Base-by-base conservation (phyloP, 805 yeast genomes). In the Candida maesae region DNA sequence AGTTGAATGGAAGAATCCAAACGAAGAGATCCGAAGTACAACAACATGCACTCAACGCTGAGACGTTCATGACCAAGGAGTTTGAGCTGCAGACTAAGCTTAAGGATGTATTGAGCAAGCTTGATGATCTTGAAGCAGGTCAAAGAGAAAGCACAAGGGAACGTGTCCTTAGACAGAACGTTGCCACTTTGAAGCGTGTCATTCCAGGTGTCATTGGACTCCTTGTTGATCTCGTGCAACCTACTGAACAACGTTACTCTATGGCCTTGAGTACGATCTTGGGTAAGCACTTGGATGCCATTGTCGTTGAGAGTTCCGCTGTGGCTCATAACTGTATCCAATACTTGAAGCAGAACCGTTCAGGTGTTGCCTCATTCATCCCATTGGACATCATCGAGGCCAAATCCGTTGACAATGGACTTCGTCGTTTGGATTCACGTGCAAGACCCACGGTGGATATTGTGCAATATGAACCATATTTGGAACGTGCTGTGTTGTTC, bases 161-260 rank as follows among this genome's bases (percentile, higher is more conserved):
- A 47, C 71, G 74, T 36, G 76, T 71, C 46, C 63, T 85, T 31
- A 70, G 91, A 41, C 96, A 89, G 50, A 85, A 84, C 46, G 81
- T 86, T 3, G 63, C 79, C 0, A 71, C 78, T 40, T 64, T 93
- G 39, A 81, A 78, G 51, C 78, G 87, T 53, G 61, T 82, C n/a
- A 75, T 84, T 47, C 93, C 95, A 1, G 89, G 95, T 4, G 95
- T 93, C 3, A 74, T 74, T 50, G 98, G 97, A 3, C 61, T 88
- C 10, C 78, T 91, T 4, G 73, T 78, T 49, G 96, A 89, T 53
- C 67, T 90, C 19, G 84, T 91, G 34, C 78, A 78, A 41, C 95
- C 96, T 16, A 71, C 76, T 39, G 82, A 82, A 50, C 76, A 76
- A 42, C 82, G 77, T 52, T 89, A 78, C 58, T 88, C 84, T 35